Base-by-base conservation (phyloP, 495 filamentous ascomycete species). In the Hypoxylon fragiforme region DNA sequence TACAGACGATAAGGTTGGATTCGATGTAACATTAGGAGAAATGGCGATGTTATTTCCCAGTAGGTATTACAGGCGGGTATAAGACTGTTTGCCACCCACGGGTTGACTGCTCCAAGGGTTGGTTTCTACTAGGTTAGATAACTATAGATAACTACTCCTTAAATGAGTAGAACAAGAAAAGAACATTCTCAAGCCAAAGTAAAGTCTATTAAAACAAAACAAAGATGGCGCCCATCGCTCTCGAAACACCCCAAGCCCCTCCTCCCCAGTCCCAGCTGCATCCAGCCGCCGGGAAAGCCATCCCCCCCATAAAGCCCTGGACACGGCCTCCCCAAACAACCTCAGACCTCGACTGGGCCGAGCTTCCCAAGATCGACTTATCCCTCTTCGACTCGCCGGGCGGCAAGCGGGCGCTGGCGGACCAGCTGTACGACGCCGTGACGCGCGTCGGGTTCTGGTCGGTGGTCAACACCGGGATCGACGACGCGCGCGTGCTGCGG, bases 331-430 rank as follows among this genome's bases (percentile, higher is more conserved):
- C 45, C 9, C 62, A 62, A 8, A 76, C 73, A 1, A 46, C 55
- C 9, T 67, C 67, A 20, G 34, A 69, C 11, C 41, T 80, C 36
- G 67, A 73, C 39, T 82, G 73, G 73, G 78, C 79, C 6, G 79
- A 84, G 19, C 66, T 83, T 2, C 68, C 78, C 16, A 80, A 75
- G 15, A 69, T 84, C 19, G 80, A 84, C 44, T 69, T 84, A 0
- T 70, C 69, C 6, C 66, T 57, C 8, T 82, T 76, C 46, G 73
- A 77, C 20, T 56, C 75, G 32, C 73, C 74, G 0, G 79, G 75
- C 18, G 79, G 78, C 4, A 81, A 80, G 61, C 63, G 80, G 48
- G 52, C 72, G 14, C 71, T 84, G 9, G 79, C 79, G 0, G 68
- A 73, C 12, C 74, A 80, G 44, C 70, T 84, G 1, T 72, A 79